phyloP scores from a whole-genome alignment of 495 filamentous ascomycete genomes.

The Aspergillus saccharolyticus region DNA sequence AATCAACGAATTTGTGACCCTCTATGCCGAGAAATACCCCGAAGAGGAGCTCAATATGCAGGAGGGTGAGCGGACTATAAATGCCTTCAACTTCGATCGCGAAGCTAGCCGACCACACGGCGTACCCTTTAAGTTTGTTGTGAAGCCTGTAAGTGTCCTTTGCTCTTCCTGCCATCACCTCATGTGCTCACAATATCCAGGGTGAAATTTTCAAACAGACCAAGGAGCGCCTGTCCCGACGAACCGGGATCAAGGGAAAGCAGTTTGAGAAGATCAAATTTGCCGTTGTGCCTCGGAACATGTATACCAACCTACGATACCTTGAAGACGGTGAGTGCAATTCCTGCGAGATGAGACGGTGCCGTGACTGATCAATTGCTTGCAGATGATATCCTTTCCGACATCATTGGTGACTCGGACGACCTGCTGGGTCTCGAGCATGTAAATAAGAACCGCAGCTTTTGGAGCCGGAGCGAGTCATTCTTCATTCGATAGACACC shows the following conservation, averaged over 20 bases:
- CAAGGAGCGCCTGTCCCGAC: conserved; percentile 80
- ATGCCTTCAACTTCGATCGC: conserved; percentile 85
- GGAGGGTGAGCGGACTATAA: conserved; percentile 56
- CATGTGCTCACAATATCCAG: conserved; percentile 38
- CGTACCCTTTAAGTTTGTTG: conserved; percentile 83
- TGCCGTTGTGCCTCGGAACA: conserved; percentile 65
- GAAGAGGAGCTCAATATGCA: conserved; percentile 68
- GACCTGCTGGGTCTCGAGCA: conserved; percentile 90
- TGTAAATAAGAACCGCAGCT: conserved; percentile 62
- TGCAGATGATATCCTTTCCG: conserved; percentile 77
- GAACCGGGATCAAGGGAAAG: conserved; percentile 94
- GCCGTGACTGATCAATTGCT: conserved; percentile 2
- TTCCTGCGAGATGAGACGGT: no score
- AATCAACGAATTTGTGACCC: conserved; percentile 77
- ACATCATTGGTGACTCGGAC: conserved; percentile 61
- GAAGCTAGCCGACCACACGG: conserved; percentile 75
- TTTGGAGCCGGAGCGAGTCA: conserved; percentile 56
- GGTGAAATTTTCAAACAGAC: conserved; percentile 86
- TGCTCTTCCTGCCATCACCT: background rate
- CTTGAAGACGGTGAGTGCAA: conserved; percentile 73
- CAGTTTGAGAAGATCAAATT: conserved; percentile 99
- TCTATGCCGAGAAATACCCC: conserved; percentile 76
- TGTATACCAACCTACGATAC: conserved; percentile 73
- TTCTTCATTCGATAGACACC: conserved; percentile 59
- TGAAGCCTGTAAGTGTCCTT: conserved; percentile 67